phyloP scores from a whole-genome alignment of 108 stramenopile genomes.

The Cyclotella distinguenda region DNA sequence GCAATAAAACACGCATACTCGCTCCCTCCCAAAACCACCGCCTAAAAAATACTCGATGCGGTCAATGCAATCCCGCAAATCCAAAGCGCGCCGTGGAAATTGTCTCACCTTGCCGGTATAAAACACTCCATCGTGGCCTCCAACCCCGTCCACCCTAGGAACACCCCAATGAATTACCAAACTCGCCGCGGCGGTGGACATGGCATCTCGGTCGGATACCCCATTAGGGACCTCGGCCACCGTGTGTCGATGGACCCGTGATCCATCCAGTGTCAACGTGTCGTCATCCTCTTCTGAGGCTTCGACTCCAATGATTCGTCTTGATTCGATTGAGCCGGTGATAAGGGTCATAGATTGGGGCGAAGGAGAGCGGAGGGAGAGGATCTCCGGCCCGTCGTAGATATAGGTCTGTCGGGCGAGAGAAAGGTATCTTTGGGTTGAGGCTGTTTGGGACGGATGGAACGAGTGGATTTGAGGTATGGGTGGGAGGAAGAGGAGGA shows the following conservation, averaged over 20 bases:
- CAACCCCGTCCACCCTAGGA: constrained; percentile 51
- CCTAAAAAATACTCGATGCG: constrained; percentile 21
- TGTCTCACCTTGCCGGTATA: constrained; percentile 37
- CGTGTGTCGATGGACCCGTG: constrained; percentile 50
- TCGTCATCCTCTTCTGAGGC: neutral
- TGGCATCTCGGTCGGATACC: constrained; percentile 58
- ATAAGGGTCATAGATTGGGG: neutral
- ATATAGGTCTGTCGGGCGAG: constrained; percentile 25
- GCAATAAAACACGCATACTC: constrained; percentile 70
- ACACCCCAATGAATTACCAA: constrained; percentile 67
- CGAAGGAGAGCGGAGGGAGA: constrained; percentile 32
- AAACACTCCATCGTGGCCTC: constrained; percentile 49
- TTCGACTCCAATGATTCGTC: constrained; percentile 28
- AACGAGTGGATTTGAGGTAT: neutral
- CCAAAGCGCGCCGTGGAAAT: neutral
- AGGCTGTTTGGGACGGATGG: neutral
- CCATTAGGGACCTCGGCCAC: constrained; percentile 55
- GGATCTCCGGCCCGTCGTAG: constrained; percentile 47
- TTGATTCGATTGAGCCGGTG: neutral
- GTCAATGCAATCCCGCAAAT: neutral
- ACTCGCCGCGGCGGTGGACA: constrained; percentile 55
- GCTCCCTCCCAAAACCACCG: constrained; percentile 71
- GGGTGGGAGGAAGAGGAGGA: neutral
- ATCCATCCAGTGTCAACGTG: constrained; percentile 16
- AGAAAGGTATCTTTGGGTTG: constrained; percentile 7